Conservation (phyloP, 2,329 filamentous ascomycete species). For the Aspergillus neoniger region DNA sequence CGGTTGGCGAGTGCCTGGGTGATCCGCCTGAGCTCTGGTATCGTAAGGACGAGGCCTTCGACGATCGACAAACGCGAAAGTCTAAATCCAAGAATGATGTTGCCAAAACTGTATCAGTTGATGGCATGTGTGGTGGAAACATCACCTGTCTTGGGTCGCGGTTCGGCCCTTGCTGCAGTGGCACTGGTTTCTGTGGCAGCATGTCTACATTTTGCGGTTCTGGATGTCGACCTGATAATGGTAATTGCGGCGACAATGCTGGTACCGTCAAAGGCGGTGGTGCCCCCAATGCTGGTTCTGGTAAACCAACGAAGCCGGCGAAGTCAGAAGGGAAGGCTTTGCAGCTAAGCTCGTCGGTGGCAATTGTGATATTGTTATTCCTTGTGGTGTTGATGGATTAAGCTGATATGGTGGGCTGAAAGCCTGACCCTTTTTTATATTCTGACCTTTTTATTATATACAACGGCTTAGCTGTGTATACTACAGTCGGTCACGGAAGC, state of each 20-base stretch:
- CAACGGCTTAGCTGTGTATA: not conserved
- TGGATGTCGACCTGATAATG: constrained; percentile 34
- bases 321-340: constrained; percentile 17
- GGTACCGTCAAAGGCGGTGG: not conserved
- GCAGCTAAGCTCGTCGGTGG: not conserved
- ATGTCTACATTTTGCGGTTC: constrained; percentile 31
- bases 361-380: constrained; percentile 14
- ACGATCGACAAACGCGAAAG: constrained; percentile 23
- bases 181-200: constrained; percentile 34
- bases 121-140: constrained; percentile 39
- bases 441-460: no score
- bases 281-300: not conserved
- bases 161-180: constrained; percentile 39
- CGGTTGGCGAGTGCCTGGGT: constrained; percentile 47
- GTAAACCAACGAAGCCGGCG: constrained; percentile 10
- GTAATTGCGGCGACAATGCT: constrained; percentile 28
- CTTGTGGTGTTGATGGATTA: constrained; percentile 12
- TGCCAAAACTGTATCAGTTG: constrained; percentile 27
- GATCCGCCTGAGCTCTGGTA: constrained; percentile 46
- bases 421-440: not conserved
- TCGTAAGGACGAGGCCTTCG: constrained; percentile 35
- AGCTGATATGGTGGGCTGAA: not conserved
- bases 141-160: constrained; percentile 37
- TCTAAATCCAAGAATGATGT: constrained; percentile 12
- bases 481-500: not conserved